These are phyloP conservation scores for Penicillium alfredii DNA, from an alignment of 495 filamentous ascomycete species.

Conservation along the genomic window DNA sequence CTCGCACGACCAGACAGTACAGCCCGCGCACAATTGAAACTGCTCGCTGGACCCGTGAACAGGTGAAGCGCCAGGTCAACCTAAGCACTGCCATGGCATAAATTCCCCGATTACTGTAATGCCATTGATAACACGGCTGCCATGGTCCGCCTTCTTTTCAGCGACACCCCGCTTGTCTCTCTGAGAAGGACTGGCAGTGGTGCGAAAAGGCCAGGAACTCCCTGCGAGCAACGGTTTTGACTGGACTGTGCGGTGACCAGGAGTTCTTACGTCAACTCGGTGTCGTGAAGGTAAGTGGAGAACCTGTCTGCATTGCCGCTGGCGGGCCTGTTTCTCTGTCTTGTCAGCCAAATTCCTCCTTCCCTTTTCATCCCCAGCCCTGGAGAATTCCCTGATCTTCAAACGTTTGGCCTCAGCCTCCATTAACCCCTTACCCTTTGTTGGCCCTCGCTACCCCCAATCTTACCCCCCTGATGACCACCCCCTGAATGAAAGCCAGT, in stretches of 20 bases:
- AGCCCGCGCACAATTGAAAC: constrained; percentile 79
- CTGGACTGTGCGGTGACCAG: too few species aligned
- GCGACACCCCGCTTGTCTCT: too few species aligned
- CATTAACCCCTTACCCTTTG: constrained; percentile 7
- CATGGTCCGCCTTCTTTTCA: too few species aligned
- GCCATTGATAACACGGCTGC: constrained; percentile 6
- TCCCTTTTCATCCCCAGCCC: constrained; percentile 10
- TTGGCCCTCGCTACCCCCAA: too few species aligned
- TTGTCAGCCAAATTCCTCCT: constrained; percentile 11
- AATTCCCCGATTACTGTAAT: constrained; percentile 16
- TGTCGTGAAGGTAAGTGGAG: constrained; percentile 1
- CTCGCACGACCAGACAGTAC: constrained; percentile 77
- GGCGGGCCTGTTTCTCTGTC: constrained; percentile 7
- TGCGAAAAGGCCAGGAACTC: too few species aligned
- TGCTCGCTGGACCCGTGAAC: constrained; percentile 93
- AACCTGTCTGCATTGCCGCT: background rate
- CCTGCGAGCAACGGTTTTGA: too few species aligned
- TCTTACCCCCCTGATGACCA: constrained; percentile 18
- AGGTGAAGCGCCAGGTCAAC: constrained; percentile 85
- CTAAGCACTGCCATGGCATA: constrained; percentile 38
- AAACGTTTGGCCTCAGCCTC: constrained; percentile 7
- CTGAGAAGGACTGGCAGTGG: too few species aligned
- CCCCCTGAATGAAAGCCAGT: constrained; percentile 22
- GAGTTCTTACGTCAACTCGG: constrained; percentile 1
- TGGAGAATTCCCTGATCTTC: constrained; percentile 7